Evolutionary conservation across 805 yeast genomes (phyloP).

Genomic region (Cyberlindnera sargentensis): DNA sequence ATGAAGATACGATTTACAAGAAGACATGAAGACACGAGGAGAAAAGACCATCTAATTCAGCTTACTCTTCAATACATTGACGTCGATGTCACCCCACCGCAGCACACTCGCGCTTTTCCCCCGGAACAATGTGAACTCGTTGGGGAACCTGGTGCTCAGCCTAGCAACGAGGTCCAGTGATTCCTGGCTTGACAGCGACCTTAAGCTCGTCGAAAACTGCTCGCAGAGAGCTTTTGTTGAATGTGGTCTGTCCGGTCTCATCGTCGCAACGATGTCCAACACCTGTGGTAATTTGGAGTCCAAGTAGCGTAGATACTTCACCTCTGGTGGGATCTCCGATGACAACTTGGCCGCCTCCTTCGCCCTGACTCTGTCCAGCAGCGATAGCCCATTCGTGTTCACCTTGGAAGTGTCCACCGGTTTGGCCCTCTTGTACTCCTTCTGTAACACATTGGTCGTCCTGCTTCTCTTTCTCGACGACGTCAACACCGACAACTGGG

Average conservation of each 20-base stretch:
- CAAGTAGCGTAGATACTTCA: constrained; percentile 19
- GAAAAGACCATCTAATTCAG: background rate
- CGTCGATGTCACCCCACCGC: constrained; percentile 21
- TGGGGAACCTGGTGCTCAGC: constrained; percentile 15
- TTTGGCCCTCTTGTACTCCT: background rate
- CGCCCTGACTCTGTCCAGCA: constrained; percentile 33
- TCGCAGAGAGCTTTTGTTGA: constrained; percentile 15
- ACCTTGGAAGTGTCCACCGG: background rate
- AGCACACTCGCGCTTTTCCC: constrained; percentile 13
- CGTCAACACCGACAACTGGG: background rate
- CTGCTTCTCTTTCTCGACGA: constrained; percentile 7
- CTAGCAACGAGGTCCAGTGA: constrained; percentile 15
- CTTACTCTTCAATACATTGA: constrained; percentile 9
- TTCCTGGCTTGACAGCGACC: constrained; percentile 13
- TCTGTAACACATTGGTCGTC: constrained; percentile 3
- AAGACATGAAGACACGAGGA: no score
- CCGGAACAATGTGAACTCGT: constrained; percentile 11
- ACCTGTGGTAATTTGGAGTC: constrained; percentile 25
- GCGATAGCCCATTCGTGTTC: constrained; percentile 16
- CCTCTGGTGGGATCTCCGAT: constrained; percentile 17
- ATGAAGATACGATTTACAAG: no score
- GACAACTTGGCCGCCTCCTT: constrained; percentile 26
- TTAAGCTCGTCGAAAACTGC: constrained; percentile 13
- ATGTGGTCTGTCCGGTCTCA: constrained; percentile 20
- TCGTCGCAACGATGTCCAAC: constrained; percentile 24